phyloP scores from a whole-genome alignment of 345 rosid species.

The Turritis glabra region DNA sequence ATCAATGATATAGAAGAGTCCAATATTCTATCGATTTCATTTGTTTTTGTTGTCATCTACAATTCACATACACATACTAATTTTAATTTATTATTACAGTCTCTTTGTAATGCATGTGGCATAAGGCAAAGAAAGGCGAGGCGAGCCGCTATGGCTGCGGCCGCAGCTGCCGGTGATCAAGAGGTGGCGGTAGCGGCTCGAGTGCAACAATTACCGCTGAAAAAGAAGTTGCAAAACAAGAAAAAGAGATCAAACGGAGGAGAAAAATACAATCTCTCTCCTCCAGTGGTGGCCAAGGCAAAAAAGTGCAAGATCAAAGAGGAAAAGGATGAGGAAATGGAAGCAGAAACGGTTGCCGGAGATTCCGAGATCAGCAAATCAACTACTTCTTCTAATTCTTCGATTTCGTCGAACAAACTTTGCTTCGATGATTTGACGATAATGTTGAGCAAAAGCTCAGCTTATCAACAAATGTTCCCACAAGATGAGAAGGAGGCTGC shows the following conservation, averaged over 20 bases:
- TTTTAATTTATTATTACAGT: conserved; percentile 45
- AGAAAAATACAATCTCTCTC: conserved; percentile 16
- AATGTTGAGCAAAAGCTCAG: conserved; percentile 67
- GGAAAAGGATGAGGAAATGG: conserved; percentile 6
- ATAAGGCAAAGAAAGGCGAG: conserved; percentile 90
- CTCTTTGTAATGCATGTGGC: conserved; percentile 94
- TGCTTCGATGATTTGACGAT: conserved; percentile 73
- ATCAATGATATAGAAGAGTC: neutral
- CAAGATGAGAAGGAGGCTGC: conserved; percentile 99
- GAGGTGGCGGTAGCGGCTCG: conserved; percentile 10
- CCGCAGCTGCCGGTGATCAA: conserved; percentile 29
- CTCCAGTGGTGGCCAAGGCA: conserved; percentile 14
- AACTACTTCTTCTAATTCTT: conserved; percentile 33
- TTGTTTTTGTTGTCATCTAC: neutral
- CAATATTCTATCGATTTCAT: neutral
- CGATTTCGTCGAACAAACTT: conserved; percentile 45
- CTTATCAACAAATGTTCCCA: conserved; percentile 77
- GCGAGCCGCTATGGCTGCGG: conserved; percentile 64
- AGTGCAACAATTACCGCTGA: conserved; percentile 18
- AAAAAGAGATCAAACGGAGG: conserved; percentile 40
- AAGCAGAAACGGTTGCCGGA: neutral
- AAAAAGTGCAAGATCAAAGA: conserved; percentile 37
- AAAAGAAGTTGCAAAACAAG: conserved; percentile 45
- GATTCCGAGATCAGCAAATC: conserved; percentile 33
- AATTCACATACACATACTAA: neutral